Evolutionary conservation across 129 eudicot genomes (phyloP).

Genomic region (Lonicera japonica): DNA sequence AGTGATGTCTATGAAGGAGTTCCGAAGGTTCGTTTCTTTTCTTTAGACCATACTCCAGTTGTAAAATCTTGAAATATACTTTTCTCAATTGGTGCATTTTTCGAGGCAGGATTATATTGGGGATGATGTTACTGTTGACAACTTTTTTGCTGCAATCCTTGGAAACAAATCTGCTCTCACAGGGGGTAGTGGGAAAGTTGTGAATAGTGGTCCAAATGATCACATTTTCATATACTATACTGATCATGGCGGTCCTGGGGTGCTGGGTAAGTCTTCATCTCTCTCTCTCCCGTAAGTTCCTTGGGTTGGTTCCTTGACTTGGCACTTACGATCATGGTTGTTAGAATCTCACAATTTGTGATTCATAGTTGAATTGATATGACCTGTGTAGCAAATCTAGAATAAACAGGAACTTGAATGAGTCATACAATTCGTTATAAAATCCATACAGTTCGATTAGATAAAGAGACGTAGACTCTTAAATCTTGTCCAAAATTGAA

Average conservation of each 20-base stretch:
- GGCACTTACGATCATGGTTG: not conserved
- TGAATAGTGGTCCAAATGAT: slow-evolving; percentile 87
- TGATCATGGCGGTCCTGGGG: slow-evolving; percentile 97
- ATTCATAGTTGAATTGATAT: too few species aligned
- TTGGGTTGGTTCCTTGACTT: not conserved
- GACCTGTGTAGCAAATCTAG: too few species aligned
- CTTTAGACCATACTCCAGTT: not conserved
- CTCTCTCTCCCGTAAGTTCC: not conserved
- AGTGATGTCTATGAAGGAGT: slow-evolving; percentile 81
- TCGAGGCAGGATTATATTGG: slow-evolving; percentile 79
- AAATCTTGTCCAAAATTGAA: too few species aligned
- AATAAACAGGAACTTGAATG: too few species aligned
- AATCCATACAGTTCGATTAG: too few species aligned
- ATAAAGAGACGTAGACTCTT: too few species aligned
- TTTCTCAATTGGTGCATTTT: slow-evolving; percentile 16
- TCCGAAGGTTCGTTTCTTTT: slow-evolving; percentile 59
- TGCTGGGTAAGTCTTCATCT: slow-evolving; percentile 79
- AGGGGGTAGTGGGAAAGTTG: slow-evolving; percentile 94
- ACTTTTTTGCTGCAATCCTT: slow-evolving; percentile 77
- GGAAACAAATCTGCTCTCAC: slow-evolving; percentile 68
- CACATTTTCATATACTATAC: slow-evolving; percentile 75
- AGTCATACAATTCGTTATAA: too few species aligned
- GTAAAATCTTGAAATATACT: slow-evolving; percentile 1
- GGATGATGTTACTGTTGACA: slow-evolving; percentile 56
- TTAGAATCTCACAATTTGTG: not conserved